These are phyloP conservation scores for Jacaranda copaia DNA, from an alignment of 257 asterid species.

Conservation along the genomic window DNA sequence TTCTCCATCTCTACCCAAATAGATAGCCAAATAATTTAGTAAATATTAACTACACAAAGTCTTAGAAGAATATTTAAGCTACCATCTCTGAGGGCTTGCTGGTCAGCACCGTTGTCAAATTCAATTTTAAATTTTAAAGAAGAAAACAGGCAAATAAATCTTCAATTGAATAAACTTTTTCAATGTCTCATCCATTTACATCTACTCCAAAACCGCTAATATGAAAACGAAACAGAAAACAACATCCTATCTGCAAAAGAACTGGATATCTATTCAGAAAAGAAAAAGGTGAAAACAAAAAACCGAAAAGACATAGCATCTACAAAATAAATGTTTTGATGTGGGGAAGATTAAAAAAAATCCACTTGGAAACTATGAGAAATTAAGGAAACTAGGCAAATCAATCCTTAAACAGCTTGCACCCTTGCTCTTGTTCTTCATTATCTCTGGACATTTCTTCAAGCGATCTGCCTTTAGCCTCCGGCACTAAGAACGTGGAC, in stretches of 20 bases:
- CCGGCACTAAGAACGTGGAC: conserved; percentile 39
- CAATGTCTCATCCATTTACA: too few relatives aligned
- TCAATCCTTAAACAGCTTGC: background rate
- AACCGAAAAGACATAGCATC: background rate
- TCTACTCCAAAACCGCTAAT: too few relatives aligned
- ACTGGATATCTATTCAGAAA: too few relatives aligned
- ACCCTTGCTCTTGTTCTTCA: background rate
- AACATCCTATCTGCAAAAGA: too few relatives aligned
- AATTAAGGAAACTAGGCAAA: background rate
- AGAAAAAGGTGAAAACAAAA: background rate
- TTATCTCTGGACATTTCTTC: conserved; percentile 31
- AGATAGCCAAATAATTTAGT: too few relatives aligned
- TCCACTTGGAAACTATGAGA: background rate
- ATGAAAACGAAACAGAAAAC: too few relatives aligned
- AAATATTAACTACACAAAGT: background rate
- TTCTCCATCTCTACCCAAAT: too few relatives aligned
- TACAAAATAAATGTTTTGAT: background rate
- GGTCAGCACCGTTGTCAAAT: too few relatives aligned
- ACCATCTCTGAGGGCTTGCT: too few relatives aligned
- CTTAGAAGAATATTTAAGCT: background rate
- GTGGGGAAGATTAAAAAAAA: background rate
- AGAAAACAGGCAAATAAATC: too few relatives aligned
- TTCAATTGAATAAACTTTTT: too few relatives aligned
- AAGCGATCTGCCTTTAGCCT: conserved; percentile 33
- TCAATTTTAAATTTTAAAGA: too few relatives aligned